Base-by-base conservation (phyloP, 345 rosid genomes). In the Microcos paniculata region DNA sequence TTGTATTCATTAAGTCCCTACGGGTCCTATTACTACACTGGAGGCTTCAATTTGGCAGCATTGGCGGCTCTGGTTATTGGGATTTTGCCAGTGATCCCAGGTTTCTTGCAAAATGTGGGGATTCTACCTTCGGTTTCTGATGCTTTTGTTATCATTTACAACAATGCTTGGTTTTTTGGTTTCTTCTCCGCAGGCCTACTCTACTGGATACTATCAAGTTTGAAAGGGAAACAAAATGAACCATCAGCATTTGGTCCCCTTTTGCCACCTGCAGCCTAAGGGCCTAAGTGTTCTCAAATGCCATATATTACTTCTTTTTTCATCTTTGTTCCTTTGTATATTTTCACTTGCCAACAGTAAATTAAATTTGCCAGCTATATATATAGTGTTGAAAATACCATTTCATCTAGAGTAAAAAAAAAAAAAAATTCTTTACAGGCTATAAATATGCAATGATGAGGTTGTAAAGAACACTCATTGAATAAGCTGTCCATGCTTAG, bases 91-190 rank as follows among this genome's bases (percentile, higher is more conserved):
- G 98, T 91, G 28, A 81, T 93, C 49, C 99, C 99, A 1, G 97
- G 98, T 12, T 89, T 95, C 65, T 78, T 93, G 74, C 89, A 89
- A 62, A 91, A 95, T 69, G 85, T 90, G 18, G 94, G 96, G 74
- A 70, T 86, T 56, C 1, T 89, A 74, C 16, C 81, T 16, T 53
- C 63, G 31, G 77, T 88, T 69, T 76, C 89, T 1, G 77, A 80
- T 67, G 67, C 77, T 4, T 88, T 88, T 8, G 79, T 83, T 7
- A 82, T 77, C 69, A 85, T 95, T 33, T 95, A 95, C 82, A 88
- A 91, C 79, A 91, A 93, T 64, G 98, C 96, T 74, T 93, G 97
- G 98, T 90, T 95, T 74, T 86, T 95, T 58, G 86, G 96, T 84
- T 91, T 91, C 82, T 84, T 95, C 77, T 80, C 84, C 18, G 84